phyloP scores from a whole-genome alignment of 441 rosid genomes.

The Arabidopsis hybrid region DNA sequence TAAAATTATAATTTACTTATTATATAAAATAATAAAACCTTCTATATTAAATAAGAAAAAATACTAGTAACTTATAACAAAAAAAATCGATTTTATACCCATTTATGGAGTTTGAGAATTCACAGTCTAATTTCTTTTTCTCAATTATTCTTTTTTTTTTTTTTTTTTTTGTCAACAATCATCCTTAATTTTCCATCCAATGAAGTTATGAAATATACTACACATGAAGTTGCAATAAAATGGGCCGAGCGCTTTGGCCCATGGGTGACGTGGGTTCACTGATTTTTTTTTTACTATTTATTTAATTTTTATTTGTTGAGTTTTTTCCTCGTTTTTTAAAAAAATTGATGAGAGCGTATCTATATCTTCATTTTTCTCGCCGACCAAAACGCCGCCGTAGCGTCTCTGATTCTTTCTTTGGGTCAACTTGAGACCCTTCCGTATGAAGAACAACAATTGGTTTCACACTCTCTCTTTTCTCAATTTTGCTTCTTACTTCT shows the following conservation, averaged over 20 bases:
- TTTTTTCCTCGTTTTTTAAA: constrained; percentile 14
- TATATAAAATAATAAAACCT: too few species aligned
- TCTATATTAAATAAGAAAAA: too few species aligned
- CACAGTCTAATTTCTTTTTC: too few species aligned
- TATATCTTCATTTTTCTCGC: constrained; percentile 3
- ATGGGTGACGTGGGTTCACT: neutral
- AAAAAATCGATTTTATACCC: too few species aligned
- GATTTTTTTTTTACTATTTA: neutral
- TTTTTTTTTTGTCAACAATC: too few species aligned
- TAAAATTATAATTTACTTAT: too few species aligned
- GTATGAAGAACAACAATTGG: neutral
- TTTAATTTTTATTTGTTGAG: neutral
- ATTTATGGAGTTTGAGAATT: too few species aligned
- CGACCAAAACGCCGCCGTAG: constrained; percentile 32
- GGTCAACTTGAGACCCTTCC: constrained; percentile 38
- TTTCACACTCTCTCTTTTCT: constrained; percentile 20
- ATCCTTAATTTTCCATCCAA: too few species aligned
- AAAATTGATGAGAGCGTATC: neutral
- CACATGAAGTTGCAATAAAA: neutral
- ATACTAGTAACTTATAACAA: too few species aligned
- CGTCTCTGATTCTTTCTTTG: neutral
- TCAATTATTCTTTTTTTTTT: too few species aligned
- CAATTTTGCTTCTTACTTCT: constrained; percentile 18
- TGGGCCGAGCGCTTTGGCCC: neutral
- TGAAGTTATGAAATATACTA: too few species aligned